Conservation (phyloP, 1,284 basidiomycete species). For the Apiotrichum akiyoshidainum region DNA sequence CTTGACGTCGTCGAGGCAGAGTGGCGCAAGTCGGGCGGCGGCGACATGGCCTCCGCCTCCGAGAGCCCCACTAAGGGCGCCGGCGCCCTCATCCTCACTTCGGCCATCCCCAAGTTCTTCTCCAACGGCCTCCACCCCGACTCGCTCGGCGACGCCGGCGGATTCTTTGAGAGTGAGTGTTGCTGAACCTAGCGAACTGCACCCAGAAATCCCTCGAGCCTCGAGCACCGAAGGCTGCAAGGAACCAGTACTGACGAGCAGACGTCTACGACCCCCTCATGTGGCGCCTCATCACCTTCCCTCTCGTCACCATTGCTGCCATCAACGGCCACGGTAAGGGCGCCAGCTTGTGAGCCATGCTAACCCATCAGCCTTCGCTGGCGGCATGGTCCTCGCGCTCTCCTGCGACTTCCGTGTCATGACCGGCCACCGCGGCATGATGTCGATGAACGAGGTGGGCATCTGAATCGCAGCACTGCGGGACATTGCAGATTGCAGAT, state of each 20-base stretch:
- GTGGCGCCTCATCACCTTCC: conserved; percentile 50
- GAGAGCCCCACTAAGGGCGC: conserved; percentile 31
- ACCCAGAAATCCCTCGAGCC: too few relatives aligned
- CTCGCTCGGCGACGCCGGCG: conserved; percentile 60
- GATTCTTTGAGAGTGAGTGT: conserved; percentile 69
- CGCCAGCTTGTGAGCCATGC: background rate
- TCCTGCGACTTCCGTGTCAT: conserved; percentile 88
- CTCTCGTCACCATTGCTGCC: conserved; percentile 67
- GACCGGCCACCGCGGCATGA: conserved; percentile 75
- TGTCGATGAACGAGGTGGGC: conserved; percentile 86
- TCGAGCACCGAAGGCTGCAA: background rate
- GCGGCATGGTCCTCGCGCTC: conserved; percentile 72
- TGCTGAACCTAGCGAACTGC: too few relatives aligned
- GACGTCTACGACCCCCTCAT: conserved; percentile 49
- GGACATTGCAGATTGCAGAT: background rate
- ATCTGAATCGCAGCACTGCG: background rate
- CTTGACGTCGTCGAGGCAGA: conserved; percentile 71
- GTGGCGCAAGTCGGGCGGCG: conserved; percentile 63
- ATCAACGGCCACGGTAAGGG: conserved; percentile 72
- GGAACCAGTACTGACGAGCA: conserved; percentile 8
- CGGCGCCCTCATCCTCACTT: conserved; percentile 72
- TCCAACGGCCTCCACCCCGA: conserved; percentile 78
- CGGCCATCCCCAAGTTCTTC: conserved; percentile 79
- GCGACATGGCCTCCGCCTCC: conserved; percentile 51
- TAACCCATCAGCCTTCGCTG: conserved; percentile 65